Base-by-base conservation (phyloP, 139 green algal genomes). In the Diplosphaera chodatii region DNA sequence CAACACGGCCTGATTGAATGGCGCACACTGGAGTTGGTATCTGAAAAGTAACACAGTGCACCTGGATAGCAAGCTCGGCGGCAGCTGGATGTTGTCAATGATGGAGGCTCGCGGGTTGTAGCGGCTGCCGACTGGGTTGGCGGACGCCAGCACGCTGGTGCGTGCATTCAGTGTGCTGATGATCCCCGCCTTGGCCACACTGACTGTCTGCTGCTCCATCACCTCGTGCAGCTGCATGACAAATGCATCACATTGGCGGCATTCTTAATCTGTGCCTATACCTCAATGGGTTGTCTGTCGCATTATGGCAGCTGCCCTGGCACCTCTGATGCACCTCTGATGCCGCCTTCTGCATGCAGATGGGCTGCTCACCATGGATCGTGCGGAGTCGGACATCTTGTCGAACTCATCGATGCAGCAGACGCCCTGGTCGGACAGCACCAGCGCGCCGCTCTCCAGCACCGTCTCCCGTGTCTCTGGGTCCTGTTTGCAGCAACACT, bases 341-440 rank as follows among this genome's bases (percentile, higher is more conserved):
- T n/a, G n/a, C n/a, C n/a, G n/a, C n/a, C n/a, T n/a, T n/a, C n/a
- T n/a, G n/a, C n/a, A n/a, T n/a, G n/a, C n/a, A n/a, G n/a, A n/a
- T n/a, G n/a, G n/a, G 10, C 37, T 20, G 48, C 16, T 66, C 73
- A 91, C 82, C 88, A 96, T 97, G 76, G 77, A 89, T 30, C 95
- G 81, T 8, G 92, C 92, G n/a, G 78, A 78, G 29, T 99, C 95
- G 72, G 82, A 92, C 90, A 99, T 98, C 84, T 99, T 99, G 86
- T 99, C 94, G 79, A 99, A 99, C 86, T 99, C 94, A 76, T 99
- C 93, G 76, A 99, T 99, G 87, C 92, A 98, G 90, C 94, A 99
- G 22, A 98, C 84, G 74, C 94, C 93, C 1, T 81, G 77, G 80
- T 98, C 94, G n/a, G 76, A 90, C 55, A 99, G 86, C 74, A 98